Base-by-base conservation (phyloP, 2,329 filamentous ascomycete species). In the Pseudophaeomoniella oleicola region DNA sequence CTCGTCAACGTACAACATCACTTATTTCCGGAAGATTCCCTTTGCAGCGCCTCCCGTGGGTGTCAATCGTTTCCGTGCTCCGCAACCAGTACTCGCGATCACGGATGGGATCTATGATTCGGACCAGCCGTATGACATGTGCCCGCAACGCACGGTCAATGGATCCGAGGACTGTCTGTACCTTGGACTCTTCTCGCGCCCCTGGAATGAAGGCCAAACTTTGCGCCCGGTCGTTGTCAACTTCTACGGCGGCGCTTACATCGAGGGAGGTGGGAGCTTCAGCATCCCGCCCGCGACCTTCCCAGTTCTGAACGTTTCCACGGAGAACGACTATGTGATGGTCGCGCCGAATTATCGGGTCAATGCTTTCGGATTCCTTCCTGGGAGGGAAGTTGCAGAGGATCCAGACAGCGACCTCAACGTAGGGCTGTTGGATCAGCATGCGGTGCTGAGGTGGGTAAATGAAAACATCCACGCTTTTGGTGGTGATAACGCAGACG, bases 221-320 rank as follows among this genome's bases (percentile, higher is more conserved):
- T 59, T 66, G 3, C 59, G 69, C 2, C 73, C 74, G 0, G 72
- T 78, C 0, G 61, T 78, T 0, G 64, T 78, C 3, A 64, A 66
- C 3, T 76, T 74, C 48, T 75, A 72, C 47, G 74, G 74, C 36
- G 74, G 74, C 10, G 75, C 62, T 2, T 78, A 72, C 54, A 70
- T 77, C 35, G 57, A 71, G 48, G 75, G 73, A 5, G 62, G 60
- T 18, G 73, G 69, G 0, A 63, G 57, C 27, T 72, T 76, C 46
- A 52, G 50, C 4, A 58, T 76, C 5, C 72, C 72, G 3, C 72
- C 74, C 2, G 55, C 64, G 1, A 69, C 62, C 1, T 78, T 70
- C 45, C 74, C 72, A 0, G 59, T 75, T 3, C 56, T 78, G 3
- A 74, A 76, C 43, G 68, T 66, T 3, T 69, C 64, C 16, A 44